Base-by-base conservation (phyloP, 371 early-diverging fungal species). In the Massospora cicadina region DNA sequence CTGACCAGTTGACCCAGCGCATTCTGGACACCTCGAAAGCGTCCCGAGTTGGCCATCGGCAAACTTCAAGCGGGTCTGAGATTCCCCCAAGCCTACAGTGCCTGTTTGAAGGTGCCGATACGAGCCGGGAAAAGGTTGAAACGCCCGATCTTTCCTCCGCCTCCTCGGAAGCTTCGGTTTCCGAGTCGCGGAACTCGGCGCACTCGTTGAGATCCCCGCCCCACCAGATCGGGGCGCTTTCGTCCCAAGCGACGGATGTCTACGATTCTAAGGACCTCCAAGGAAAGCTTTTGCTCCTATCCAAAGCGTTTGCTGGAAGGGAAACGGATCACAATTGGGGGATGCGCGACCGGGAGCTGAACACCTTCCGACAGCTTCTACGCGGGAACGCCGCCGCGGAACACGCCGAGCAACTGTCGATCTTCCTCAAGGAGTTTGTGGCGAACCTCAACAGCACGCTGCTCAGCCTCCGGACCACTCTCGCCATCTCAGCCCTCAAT, bases 271-370 rank as follows among this genome's bases (percentile, higher is more conserved):
- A 54, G 21, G 64, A 64, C 32, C 56, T 64, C 29, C 25, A 64
- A 21, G 31, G 5, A 7, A 54, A 54, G 32, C 21, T 64, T 23
- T 25, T 27, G 17, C 28, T 28, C 17, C 27, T 64, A 31, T n/a
- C 32, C 1, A 54, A 53, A 29, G 27, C 32, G 17, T 64, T 64
- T 55, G 12, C 7, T 29, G 64, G 56, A 3, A 64, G 57, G 31
- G 64, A 64, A 29, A 54, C 64, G 21, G 64, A 64, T 29, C n/a
- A 17, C 23, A 64, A 64, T 29, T 64, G 64, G 64, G 64, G 57
- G 2, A 31, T 30, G 2, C 23, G 64, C 13, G 64, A 64, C 32
- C 25, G 31, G 56, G 24, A 12, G 2, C 26, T 54, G 10, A 24
- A 31, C 28, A 64, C 55, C 28, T 28, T 64, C n/a, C 2, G 64